A percentile compares a stretch with the other conserved stretches of the same genome.
Evolutionary conservation across 345 rosid genomes (phyloP).

Genomic region (Eucalyptus dawsonii): DNA sequence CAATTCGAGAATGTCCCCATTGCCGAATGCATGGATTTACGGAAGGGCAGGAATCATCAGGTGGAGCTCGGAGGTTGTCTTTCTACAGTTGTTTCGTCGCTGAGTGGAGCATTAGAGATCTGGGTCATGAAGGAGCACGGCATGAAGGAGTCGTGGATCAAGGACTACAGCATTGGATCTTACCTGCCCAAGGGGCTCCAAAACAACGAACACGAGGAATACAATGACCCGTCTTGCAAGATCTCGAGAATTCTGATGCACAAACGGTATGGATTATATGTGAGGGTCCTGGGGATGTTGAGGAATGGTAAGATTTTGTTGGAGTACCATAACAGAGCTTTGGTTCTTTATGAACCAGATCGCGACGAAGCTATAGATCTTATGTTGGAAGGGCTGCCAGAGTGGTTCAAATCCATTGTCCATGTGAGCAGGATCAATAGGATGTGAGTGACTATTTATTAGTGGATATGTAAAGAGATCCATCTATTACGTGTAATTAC

Average conservation of each 20-base stretch:
- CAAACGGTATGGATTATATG: neutral
- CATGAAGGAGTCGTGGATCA: conserved; percentile 11
- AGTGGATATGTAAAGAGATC: neutral
- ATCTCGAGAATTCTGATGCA: neutral
- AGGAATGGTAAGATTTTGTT: conserved; percentile 6
- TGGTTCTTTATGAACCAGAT: conserved; percentile 1
- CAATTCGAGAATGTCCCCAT: neutral
- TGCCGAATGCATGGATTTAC: neutral
- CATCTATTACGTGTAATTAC: neutral
- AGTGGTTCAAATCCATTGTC: conserved; percentile 3
- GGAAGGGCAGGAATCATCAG: neutral
- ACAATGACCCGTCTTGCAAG: neutral
- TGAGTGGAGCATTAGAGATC: neutral
- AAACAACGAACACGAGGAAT: neutral
- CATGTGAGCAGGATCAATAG: neutral
- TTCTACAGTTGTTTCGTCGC: neutral
- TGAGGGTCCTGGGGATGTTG: neutral
- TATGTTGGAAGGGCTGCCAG: conserved; percentile 1
- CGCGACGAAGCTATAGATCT: neutral
- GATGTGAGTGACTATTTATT: neutral
- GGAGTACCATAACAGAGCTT: neutral
- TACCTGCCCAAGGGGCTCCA: neutral
- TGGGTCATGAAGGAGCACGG: conserved; percentile 13
- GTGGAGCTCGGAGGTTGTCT: conserved; percentile 5
- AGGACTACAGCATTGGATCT: neutral